These are phyloP conservation scores for Neurospora africana DNA, from an alignment of 495 filamentous ascomycete species.

Conservation along the genomic window DNA sequence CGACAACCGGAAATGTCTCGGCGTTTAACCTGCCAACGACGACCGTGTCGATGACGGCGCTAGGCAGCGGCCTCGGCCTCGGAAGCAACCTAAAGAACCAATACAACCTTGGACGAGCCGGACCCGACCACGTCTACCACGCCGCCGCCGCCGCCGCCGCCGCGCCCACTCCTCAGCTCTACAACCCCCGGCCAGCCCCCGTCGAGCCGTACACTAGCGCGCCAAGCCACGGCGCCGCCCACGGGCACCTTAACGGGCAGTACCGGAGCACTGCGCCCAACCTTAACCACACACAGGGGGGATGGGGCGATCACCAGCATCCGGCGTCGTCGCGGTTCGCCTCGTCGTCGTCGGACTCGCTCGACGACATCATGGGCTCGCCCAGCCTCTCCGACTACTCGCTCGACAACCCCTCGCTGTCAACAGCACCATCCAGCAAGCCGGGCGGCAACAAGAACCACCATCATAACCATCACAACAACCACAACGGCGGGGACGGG, in stretches of 20 bases:
- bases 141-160: slow-evolving; percentile 21
- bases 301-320: not conserved
- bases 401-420: slow-evolving; percentile 25
- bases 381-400: slow-evolving; percentile 35
- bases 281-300: not conserved
- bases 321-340: slow-evolving; percentile 19
- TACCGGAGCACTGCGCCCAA: slow-evolving; percentile 18
- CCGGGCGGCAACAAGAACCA: not conserved
- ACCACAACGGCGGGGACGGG: slow-evolving; percentile 16
- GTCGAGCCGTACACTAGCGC: slow-evolving; percentile 17
- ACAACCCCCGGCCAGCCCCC: slow-evolving; percentile 26
- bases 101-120: slow-evolving; percentile 13
- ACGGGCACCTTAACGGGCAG: slow-evolving; percentile 20
- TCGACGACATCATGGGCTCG: slow-evolving; percentile 37
- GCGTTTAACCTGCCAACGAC: slow-evolving; percentile 26
- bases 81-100: slow-evolving; percentile 5
- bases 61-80: slow-evolving; percentile 7
- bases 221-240: slow-evolving; percentile 11
- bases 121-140: not conserved
- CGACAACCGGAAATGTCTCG: slow-evolving; percentile 23
- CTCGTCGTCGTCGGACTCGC: slow-evolving; percentile 33
- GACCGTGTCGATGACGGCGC: not conserved
- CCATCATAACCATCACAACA: slow-evolving; percentile 4
- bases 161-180: slow-evolving; percentile 21
- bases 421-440: not conserved